Conservation (phyloP, 345 rosid species). For the Geranium rotundifolium region DNA sequence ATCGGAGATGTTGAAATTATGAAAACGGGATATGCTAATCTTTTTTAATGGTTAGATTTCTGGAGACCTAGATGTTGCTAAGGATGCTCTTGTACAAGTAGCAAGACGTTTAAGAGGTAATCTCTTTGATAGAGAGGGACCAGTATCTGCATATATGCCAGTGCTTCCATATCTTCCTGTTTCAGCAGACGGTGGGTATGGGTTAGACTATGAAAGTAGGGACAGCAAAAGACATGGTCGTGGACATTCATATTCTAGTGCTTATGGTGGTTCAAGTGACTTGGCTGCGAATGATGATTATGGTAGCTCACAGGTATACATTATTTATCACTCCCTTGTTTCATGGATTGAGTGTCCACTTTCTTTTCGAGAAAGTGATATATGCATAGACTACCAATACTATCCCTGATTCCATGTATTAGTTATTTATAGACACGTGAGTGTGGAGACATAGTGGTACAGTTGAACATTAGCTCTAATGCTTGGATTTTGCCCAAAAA, state of each 20-base stretch:
- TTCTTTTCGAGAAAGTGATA: neutral
- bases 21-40: constrained; percentile 4
- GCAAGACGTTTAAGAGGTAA: constrained; percentile 76
- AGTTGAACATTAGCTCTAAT: too few relatives aligned
- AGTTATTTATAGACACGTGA: too few relatives aligned
- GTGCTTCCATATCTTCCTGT: constrained; percentile 82
- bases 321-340: neutral
- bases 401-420: too few relatives aligned
- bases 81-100: constrained; percentile 87
- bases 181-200: constrained; percentile 50
- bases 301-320: constrained; percentile 56
- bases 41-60: constrained; percentile 41
- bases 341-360: neutral
- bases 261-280: constrained; percentile 61
- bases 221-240: constrained; percentile 71
- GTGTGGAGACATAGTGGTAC: too few relatives aligned
- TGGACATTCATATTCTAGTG: constrained; percentile 61
- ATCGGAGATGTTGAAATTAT: neutral
- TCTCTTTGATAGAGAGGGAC: constrained; percentile 79
- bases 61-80: constrained; percentile 90
- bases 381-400: neutral
- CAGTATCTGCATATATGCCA: constrained; percentile 63
- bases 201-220: constrained; percentile 48
- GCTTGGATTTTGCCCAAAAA: too few relatives aligned
- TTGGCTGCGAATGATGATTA: constrained; percentile 43